Evolutionary conservation across 2,329 filamentous ascomycete genomes (phyloP).

Genomic region (Pyricularia grisea): DNA sequence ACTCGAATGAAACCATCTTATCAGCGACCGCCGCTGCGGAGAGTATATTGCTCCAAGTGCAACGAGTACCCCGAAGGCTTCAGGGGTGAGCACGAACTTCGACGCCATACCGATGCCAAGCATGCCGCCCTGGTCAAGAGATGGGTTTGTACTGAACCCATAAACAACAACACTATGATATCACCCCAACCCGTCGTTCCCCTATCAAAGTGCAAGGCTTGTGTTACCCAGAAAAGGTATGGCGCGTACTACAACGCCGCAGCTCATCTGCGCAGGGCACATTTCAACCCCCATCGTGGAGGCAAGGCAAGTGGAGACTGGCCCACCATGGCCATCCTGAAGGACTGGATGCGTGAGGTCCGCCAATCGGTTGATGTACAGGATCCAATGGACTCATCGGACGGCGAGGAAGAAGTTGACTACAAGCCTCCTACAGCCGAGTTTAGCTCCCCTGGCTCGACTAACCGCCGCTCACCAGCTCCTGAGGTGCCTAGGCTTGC

Average conservation of each 20-base stretch:
- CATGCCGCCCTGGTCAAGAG: constrained; percentile 51
- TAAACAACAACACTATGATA: constrained; percentile 41
- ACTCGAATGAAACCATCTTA: constrained; percentile 33
- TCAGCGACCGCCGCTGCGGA: constrained; percentile 57
- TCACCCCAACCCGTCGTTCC: constrained; percentile 42
- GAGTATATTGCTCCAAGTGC: constrained; percentile 63
- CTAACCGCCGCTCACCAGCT: constrained; percentile 15
- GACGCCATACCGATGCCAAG: constrained; percentile 56
- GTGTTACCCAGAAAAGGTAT: constrained; percentile 54
- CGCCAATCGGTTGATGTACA: constrained; percentile 36
- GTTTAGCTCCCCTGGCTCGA: constrained; percentile 13
- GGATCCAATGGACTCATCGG: constrained; percentile 37
- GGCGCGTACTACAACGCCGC: constrained; percentile 89
- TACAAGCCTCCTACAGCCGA: constrained; percentile 17
- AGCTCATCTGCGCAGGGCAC: constrained; percentile 76
- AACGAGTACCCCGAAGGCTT: constrained; percentile 64
- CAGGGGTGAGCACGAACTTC: constrained; percentile 75
- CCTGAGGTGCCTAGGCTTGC: constrained; percentile 18
- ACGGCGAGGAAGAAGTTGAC: constrained; percentile 40
- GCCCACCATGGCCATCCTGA: constrained; percentile 48
- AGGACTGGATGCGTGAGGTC: constrained; percentile 53
- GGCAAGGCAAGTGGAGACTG: constrained; percentile 45
- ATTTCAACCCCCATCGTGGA: constrained; percentile 56
- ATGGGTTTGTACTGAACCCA: constrained; percentile 49
- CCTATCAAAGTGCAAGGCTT: constrained; percentile 78